These are phyloP conservation scores for Kwoniella mangroviensis DNA, from an alignment of 768 basidiomycete genomes.

Conservation along the genomic window DNA sequence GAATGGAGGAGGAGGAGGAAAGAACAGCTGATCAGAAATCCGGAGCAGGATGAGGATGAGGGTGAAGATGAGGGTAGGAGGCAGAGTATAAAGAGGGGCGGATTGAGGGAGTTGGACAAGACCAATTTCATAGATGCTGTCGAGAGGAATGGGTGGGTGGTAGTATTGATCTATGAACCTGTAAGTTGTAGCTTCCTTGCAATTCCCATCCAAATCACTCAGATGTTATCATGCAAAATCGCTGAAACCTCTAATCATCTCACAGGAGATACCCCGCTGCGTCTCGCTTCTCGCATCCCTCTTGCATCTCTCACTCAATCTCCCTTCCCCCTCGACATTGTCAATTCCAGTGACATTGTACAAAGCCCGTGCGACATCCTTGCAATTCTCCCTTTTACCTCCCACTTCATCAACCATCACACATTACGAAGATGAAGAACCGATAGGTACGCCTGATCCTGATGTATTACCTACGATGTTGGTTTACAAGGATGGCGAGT, in stretches of 20 bases:
- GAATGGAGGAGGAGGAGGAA: constrained; percentile 31
- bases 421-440: constrained; percentile 29
- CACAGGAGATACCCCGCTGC: constrained; percentile 49
- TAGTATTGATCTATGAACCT: constrained; percentile 53
- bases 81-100: constrained; percentile 21
- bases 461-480: constrained; percentile 55
- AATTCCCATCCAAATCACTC: too few species aligned
- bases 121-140: constrained; percentile 50
- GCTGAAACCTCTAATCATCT: neutral
- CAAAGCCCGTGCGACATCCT: constrained; percentile 46
- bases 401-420: constrained; percentile 7
- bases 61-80: constrained; percentile 15
- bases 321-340: constrained; percentile 15
- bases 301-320: constrained; percentile 40
- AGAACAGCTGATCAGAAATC: constrained; percentile 17
- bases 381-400: constrained; percentile 50
- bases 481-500: constrained; percentile 53
- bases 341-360: constrained; percentile 34
- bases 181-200: constrained; percentile 30
- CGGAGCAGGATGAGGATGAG: constrained; percentile 14
- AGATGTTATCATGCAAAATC: too few species aligned
- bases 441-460: constrained; percentile 42
- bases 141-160: constrained; percentile 52
- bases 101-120: constrained; percentile 48
- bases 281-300: constrained; percentile 37